A percentile compares a stretch with the other conserved stretches of the same genome.
These are phyloP conservation scores for Verticillium alfalfae DNA, from an alignment of 2,329 filamentous ascomycete genomes.

Conservation along the genomic window DNA sequence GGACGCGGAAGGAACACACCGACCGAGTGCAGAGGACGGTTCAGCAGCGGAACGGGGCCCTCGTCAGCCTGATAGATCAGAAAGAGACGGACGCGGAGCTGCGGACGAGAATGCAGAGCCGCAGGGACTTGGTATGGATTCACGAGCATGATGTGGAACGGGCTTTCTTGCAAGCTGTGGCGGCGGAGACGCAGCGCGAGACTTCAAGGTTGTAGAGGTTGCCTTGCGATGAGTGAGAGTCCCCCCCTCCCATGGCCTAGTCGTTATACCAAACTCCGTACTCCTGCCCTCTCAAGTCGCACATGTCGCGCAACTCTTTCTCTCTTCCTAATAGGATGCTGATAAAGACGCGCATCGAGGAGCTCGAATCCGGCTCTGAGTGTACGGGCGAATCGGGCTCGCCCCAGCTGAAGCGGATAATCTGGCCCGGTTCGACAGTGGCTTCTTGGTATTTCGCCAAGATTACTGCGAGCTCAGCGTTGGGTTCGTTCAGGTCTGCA, in stretches of 20 bases:
- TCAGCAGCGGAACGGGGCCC: conserved; percentile 20
- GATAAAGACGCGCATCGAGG: conserved; percentile 2
- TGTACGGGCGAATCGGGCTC: conserved; percentile 5
- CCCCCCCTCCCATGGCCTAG: neutral
- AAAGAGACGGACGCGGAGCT: conserved; percentile 30
- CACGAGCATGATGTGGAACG: conserved; percentile 39
- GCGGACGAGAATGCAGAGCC: conserved; percentile 23
- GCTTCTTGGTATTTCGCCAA: conserved; percentile 1
- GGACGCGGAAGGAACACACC: conserved; percentile 34
- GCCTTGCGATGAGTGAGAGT: neutral
- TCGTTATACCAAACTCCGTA: neutral
- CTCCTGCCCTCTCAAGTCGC: neutral
- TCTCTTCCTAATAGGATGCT: conserved; percentile 7
- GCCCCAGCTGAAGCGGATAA: conserved; percentile 8
- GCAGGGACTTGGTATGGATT: conserved; percentile 34
- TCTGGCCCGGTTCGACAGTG: neutral
- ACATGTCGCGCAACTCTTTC: conserved; percentile 6
- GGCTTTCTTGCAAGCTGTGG: conserved; percentile 18
- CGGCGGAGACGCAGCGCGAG: neutral
- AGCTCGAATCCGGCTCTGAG: conserved; percentile 7
- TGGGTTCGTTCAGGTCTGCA: neutral
- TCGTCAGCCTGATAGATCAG: conserved; percentile 14
- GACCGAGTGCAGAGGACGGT: conserved; percentile 27
- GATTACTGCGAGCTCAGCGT: neutral
- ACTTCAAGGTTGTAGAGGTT: neutral